These are phyloP conservation scores for Diaporthe nobilis DNA, from an alignment of 2,329 filamentous ascomycete genomes.

Conservation along the genomic window DNA sequence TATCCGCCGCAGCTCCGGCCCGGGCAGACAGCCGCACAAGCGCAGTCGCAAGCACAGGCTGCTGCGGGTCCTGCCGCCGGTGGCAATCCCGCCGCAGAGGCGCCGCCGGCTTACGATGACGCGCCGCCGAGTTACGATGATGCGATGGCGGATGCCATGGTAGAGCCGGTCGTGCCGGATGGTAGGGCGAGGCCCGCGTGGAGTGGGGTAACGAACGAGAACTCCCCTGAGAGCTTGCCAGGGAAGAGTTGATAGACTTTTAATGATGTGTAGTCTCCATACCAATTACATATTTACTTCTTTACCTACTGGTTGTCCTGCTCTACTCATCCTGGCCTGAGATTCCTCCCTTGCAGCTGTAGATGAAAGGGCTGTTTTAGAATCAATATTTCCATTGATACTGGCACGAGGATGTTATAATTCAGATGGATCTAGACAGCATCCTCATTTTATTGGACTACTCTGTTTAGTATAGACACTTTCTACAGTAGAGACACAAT, in stretches of 20 bases:
- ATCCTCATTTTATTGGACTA: background rate
- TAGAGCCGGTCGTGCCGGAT: constrained; percentile 77
- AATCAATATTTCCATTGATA: too few species aligned
- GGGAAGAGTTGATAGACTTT: constrained; percentile 53
- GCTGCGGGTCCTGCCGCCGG: background rate
- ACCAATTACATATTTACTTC: background rate
- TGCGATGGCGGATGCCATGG: constrained; percentile 83
- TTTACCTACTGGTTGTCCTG: background rate
- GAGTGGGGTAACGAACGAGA: constrained; percentile 73
- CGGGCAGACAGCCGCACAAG: constrained; percentile 43
- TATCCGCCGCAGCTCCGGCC: constrained; percentile 69
- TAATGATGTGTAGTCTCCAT: constrained; percentile 6
- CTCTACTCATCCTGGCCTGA: background rate
- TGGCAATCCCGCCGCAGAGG: constrained; percentile 38
- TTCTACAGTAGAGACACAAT: background rate
- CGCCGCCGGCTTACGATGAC: constrained; percentile 71
- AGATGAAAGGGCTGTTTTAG: too few species aligned
- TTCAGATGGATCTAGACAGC: background rate
- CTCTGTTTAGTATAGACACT: background rate
- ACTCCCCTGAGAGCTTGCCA: constrained; percentile 66
- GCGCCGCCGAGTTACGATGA: constrained; percentile 97
- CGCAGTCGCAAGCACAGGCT: constrained; percentile 42
- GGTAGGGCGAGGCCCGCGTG: constrained; percentile 74
- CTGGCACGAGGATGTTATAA: too few species aligned
- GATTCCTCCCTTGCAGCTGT: background rate